phyloP scores from a whole-genome alignment of 2,329 filamentous ascomycete species.

The Aspergillus arachidicola region DNA sequence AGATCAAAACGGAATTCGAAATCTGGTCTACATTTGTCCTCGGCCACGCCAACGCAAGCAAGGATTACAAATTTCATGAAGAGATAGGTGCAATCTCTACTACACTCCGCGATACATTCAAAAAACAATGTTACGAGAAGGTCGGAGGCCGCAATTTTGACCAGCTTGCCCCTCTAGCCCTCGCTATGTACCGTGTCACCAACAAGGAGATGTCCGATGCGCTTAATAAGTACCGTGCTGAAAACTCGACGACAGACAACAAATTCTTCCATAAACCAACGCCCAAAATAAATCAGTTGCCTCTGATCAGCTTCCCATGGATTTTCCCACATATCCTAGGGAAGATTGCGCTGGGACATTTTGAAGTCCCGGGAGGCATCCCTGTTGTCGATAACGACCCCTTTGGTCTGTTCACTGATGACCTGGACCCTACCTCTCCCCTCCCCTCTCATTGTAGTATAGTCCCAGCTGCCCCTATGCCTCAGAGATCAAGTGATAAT shows the following conservation, averaged over 20 bases:
- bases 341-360: constrained; percentile 60
- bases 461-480: not conserved
- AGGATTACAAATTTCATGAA: constrained; percentile 86
- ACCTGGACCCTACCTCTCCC: not conserved
- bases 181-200: constrained; percentile 86
- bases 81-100: constrained; percentile 71
- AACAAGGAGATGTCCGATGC: constrained; percentile 68
- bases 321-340: constrained; percentile 75
- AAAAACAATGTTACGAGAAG: constrained; percentile 64
- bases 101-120: constrained; percentile 69
- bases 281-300: constrained; percentile 55
- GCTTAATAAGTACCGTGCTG: constrained; percentile 52
- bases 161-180: constrained; percentile 70
- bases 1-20: constrained; percentile 86
- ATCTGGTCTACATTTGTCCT: constrained; percentile 86
- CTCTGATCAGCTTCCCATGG: constrained; percentile 94
- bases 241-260: constrained; percentile 17
- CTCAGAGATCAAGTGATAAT: not conserved
- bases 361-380: constrained; percentile 25
- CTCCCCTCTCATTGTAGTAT: not conserved
- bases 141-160: constrained; percentile 63
- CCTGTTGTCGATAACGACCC: constrained; percentile 14
- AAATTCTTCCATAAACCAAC: constrained; percentile 14
- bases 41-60: constrained; percentile 68
- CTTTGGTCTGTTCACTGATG: constrained; percentile 18